Base-by-base conservation (phyloP, 331 rosid genomes). In the Acacia pycnantha region DNA sequence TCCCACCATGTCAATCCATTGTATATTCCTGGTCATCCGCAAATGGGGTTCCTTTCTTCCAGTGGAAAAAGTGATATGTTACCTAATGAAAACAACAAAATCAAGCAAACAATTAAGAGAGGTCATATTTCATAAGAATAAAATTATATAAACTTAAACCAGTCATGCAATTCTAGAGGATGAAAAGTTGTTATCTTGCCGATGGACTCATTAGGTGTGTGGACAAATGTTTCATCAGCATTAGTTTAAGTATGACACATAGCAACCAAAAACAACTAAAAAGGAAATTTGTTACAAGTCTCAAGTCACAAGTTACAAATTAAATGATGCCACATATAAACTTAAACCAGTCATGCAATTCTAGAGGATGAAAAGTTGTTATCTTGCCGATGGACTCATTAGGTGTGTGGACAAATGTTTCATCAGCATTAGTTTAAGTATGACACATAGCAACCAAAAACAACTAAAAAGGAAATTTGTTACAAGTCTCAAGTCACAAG, bases 1-100 rank as follows among this genome's bases (percentile, higher is more conserved):
- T 96, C 99, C 98, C 98, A 96, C 99, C 99, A 96, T 9, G 99
- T 96, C 91, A 96, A 79, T 31, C 97, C 77, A 81, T 96, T 96
- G 90, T 96, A 96, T 82, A 96, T 96, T 69, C 98, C 88, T 96
- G 99, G 78, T 96, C 98, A 7, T 96, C 98, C 3, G 98, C 95
- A 86, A 96, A 96, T 7, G 98, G 98, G 83, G 99, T 96, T 84
- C 97, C 99, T 89, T 92, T 96, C 90, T 96, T 94, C 98, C 99
- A 96, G 90, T 96, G 99, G 83, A 96, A 96, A 88, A 94, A 96
- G 83, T 96, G 99, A 78, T 94, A 96, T 21, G 99, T 96, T 62
- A 94, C 89, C 99, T 96, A 90, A 83, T 69, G 70, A 51, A 83
- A 80, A 77, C 66, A 47, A 50, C 87, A 90, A 27, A 85, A 33